Base-by-base conservation (phyloP, 352 stramenopile species). In the Phytophthora agathidicida region DNA sequence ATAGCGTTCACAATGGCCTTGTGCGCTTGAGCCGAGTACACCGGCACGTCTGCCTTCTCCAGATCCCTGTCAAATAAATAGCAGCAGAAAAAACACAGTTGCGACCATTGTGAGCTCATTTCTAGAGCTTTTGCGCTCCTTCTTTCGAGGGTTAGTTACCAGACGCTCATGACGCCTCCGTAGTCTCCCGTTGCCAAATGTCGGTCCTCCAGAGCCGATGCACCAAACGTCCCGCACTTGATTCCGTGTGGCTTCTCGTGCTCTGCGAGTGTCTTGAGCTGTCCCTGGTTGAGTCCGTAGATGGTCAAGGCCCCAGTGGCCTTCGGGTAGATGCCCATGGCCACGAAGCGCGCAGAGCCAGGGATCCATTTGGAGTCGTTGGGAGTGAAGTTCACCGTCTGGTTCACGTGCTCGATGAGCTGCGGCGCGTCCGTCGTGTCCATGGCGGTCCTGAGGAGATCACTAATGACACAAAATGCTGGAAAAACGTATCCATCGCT, bases 221-320 rank as follows among this genome's bases (percentile, higher is more conserved):
- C 94, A 11, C 93, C 96, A 72, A 99, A 99, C 8, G 96, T 98
- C 17, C 84, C 87, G 61, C 95, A 98, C 68, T 99, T 99, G 70
- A 99, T 89, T 26, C 94, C 96, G 32, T 97, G 65, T 10, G 76
- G 73, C 47, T 91, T 94, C 63, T 98, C 83, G 31, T 89, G 55
- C 68, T 90, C 84, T 2, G 59, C 57, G 41, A 77, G 49, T 16
- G 83, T 87, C 57, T 84, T 77, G 26, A 93, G 66, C 37, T 97
- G 82, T 16, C 96, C 93, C 37, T 96, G 80, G 39, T 96, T 79
- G 11, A 99, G 76, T 14, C 94, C 86, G 46, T 95, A 97, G 39
- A 99, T 74, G 20, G 94, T 78, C 39, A 99, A 57, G 1, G 89
- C 89, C 41, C 96, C 96, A 14, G 95, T 98, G 27, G 89, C 94